Evolutionary conservation across 2,329 filamentous ascomycete species (phyloP), one percentile per base, ranked within the genome.

Genomic region (Claviceps arundinis): DNA sequence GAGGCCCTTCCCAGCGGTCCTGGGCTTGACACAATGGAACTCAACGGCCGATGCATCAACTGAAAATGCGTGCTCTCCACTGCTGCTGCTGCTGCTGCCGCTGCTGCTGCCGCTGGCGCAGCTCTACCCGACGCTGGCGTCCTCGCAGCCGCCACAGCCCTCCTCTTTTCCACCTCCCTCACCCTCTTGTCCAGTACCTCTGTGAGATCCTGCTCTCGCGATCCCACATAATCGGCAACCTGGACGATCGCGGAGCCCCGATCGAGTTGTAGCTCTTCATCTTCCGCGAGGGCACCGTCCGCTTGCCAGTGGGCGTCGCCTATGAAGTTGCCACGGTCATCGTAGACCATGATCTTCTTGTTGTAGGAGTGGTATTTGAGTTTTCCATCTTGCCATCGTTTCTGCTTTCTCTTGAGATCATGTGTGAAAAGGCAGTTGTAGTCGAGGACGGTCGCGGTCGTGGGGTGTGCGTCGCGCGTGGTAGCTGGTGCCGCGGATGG

Each of bases 311-410:
- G 88, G 37, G 82, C 80, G 64, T 95, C 90, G 3, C 89, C 90
- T 30, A 96, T 77, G 57, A 84, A 88, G 64, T 90, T 88, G 0
- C 86, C 81, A 2, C 79, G 73, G 47, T 87, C 82, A 65, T 95
- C 89, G 60, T 93, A 91, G 6, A 94, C 87, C 87, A 96, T 94
- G 54, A 93, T 73, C 4, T 88, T 82, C 63, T 83, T 87, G 70
- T 96, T 96, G 77, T 95, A 95, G 0, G 86, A 85, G 63, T 96
- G 90, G 57, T 85, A 95, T 57, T 85, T 86, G 55, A 96, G 78
- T 50, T 82, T 82, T 38, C 91, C 90, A 82, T 96, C 90, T 62
- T 95, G 88, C 90, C 90, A 96, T 55, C 87, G 76, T 65, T 96
- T 96, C 59, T 88, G 83, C 70, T 96, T 96, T 52, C 87, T 82